These are phyloP conservation scores for Royoungia palumana DNA, from an alignment of 768 basidiomycete species.

Conservation along the genomic window DNA sequence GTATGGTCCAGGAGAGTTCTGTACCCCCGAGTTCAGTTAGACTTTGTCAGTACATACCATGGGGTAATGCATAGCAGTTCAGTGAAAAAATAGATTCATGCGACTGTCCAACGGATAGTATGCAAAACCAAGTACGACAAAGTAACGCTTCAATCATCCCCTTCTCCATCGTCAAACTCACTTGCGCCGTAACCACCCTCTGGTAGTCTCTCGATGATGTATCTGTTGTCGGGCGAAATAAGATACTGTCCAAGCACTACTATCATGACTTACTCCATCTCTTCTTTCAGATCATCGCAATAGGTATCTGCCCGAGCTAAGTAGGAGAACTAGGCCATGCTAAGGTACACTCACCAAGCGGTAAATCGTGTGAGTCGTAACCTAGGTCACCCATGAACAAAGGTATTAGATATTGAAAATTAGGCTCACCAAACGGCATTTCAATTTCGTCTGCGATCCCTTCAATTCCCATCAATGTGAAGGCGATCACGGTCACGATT, in stretches of 20 bases:
- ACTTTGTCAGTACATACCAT: constrained; percentile 11
- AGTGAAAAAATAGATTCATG: not conserved
- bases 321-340: not conserved
- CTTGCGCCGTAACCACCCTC: constrained; percentile 71
- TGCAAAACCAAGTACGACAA: not conserved
- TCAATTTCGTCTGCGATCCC: constrained; percentile 95
- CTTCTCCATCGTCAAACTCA: constrained; percentile 79
- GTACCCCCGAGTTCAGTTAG: constrained; percentile 80
- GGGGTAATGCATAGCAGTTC: not conserved
- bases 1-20: constrained; percentile 90
- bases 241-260: constrained; percentile 5
- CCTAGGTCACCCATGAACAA: constrained; percentile 34
- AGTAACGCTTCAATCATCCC: constrained; percentile 58
- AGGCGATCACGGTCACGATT: constrained; percentile 82
- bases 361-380: constrained; percentile 64
- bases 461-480: constrained; percentile 93
- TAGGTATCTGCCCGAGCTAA: constrained; percentile 57
- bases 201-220: constrained; percentile 64
- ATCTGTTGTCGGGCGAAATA: constrained; percentile 38
- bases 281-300: constrained; percentile 82
- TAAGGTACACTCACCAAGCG: constrained; percentile 55
- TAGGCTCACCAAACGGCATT: constrained; percentile 79
- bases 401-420: not conserved
- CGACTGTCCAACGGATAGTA: not conserved
- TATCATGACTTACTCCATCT: constrained; percentile 61